Percentiles rank a stretch among this genome's conserved stretches.
phyloP scores from a whole-genome alignment of 306 rosid species.

The Clitoria ternatea region DNA sequence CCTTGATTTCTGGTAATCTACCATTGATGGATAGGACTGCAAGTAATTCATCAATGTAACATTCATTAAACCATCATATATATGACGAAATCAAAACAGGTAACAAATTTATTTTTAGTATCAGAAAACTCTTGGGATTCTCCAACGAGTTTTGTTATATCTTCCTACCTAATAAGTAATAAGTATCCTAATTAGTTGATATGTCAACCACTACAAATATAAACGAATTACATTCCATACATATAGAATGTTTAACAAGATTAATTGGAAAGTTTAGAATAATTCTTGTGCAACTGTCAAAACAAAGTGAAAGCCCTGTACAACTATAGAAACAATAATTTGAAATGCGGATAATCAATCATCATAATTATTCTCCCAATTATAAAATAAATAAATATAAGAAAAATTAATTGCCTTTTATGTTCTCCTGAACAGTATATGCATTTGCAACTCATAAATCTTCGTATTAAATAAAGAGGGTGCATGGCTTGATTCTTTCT shows the following conservation, averaged over 20 bases:
- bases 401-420: neutral
- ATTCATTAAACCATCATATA: constrained; percentile 5
- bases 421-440: neutral
- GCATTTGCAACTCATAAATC: neutral
- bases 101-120: neutral
- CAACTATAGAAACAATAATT: neutral
- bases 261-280: neutral
- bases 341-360: neutral
- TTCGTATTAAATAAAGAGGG: neutral
- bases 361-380: neutral
- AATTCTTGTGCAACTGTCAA: neutral
- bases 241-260: neutral
- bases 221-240: too few relatives aligned
- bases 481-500: neutral
- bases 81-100: too few relatives aligned
- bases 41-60: constrained; percentile 22
- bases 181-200: neutral
- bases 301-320: neutral
- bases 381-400: neutral
- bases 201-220: too few relatives aligned
- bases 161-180: neutral
- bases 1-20: constrained; percentile 72
- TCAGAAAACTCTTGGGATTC: neutral
- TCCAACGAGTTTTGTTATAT: neutral
- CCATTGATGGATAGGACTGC: constrained; percentile 82